Evolutionary conservation across 31 red algal genomes (phyloP).

Genomic region (Asparagopsis taxiformis): DNA sequence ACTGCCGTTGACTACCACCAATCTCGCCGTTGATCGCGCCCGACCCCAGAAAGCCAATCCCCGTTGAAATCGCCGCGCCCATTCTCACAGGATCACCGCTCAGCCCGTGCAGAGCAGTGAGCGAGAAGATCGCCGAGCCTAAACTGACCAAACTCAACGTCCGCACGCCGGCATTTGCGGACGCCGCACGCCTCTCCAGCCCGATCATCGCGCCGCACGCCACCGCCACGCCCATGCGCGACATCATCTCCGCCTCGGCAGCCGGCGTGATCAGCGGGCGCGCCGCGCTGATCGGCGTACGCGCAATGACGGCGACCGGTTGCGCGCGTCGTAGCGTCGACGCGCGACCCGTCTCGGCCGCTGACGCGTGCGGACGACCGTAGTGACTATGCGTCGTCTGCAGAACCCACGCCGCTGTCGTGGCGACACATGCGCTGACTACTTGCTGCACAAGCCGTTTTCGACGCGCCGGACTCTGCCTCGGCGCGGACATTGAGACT

Average conservation of each 20-base stretch:
- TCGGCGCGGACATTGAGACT: too few relatives aligned
- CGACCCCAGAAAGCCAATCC: slow-evolving; percentile 73
- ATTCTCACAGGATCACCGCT: slow-evolving; percentile 51
- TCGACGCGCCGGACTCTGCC: too few relatives aligned
- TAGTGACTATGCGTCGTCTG: too few relatives aligned
- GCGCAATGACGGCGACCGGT: background rate
- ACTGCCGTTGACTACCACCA: slow-evolving; percentile 27
- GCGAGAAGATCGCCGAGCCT: slow-evolving; percentile 62
- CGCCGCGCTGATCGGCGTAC: background rate
- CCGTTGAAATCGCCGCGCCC: slow-evolving; percentile 61
- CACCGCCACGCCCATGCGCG: slow-evolving; percentile 42
- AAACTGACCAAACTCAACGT: slow-evolving; percentile 59
- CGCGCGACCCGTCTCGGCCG: slow-evolving; percentile 1
- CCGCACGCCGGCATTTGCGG: slow-evolving; percentile 56
- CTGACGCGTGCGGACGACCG: too few relatives aligned
- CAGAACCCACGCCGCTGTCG: too few relatives aligned
- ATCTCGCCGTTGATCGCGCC: slow-evolving; percentile 39
- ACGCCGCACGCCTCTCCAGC: slow-evolving; percentile 55
- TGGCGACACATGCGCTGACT: too few relatives aligned
- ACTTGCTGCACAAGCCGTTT: too few relatives aligned
- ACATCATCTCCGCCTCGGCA: slow-evolving; percentile 47
- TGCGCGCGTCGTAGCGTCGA: background rate
- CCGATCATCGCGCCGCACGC: slow-evolving; percentile 62
- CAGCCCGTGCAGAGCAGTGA: slow-evolving; percentile 44
- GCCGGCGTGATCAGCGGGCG: background rate